Base-by-base conservation (phyloP, 2,329 filamentous ascomycete genomes). In the Aspergillus pseudoterreus region DNA sequence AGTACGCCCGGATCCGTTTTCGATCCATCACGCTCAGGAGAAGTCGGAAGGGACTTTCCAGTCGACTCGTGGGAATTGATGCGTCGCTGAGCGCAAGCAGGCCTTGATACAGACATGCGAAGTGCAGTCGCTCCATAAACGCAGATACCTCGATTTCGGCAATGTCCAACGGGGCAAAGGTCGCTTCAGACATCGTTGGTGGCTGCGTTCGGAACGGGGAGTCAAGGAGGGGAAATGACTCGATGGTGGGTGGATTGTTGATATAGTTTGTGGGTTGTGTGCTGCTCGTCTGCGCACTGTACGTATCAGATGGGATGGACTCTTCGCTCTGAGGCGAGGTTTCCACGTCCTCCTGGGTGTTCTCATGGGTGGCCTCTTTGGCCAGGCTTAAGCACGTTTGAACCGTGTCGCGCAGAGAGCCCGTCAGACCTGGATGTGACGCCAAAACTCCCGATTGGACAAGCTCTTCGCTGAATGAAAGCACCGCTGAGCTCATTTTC, bases 401-500 rank as follows among this genome's bases (percentile, higher is more conserved):
- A 5, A 62, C 58, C 4, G 58, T 62, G 35, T 61, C 53, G 9
- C 54, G 57, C n/a, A 61, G 32, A 19, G 54, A 50, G 3, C 35
- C 38, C 0, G 55, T 49, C 17, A 64, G 41, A 15, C 52, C 49
- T 1, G 62, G 47, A 41, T 62, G 47, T 19, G 58, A 57, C 11
- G 50, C 51, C 30, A 64, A 42, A 3, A 53, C 57, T 0, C 56
- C 60, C 1, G 60, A 62, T 10, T 58, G 55, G 9, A 62, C 55
- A 17, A 64, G 38, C 5, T 57, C 51, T 17, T 62, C 56, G 33
- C 60, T 63, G 15, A 64, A 57, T 0, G 54, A 57, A 9, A 63
- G 48, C 4, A 64, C 52, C 4, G 62, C 46, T 0, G 59, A 51
- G 22, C 60, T 59, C 57, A 64, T 64, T 11, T 57, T 55, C 47